Evolutionary conservation across 2,329 filamentous ascomycete genomes (phyloP).

Genomic region (Chaetomiaceae sp.): DNA sequence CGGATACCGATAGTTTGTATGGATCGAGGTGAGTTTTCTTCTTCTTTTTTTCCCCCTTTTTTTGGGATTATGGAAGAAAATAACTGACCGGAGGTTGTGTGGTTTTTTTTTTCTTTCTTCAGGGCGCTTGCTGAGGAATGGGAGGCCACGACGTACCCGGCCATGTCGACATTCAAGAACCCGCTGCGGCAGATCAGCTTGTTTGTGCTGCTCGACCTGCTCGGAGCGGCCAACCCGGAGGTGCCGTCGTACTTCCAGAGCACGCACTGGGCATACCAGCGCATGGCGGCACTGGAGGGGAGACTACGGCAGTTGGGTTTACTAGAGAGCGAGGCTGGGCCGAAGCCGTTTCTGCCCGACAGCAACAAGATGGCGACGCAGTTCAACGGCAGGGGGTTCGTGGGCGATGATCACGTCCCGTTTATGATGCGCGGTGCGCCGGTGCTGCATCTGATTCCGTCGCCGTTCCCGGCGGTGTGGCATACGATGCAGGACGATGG

Average conservation of each 20-base stretch:
- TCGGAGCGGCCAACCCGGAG: conserved; percentile 63
- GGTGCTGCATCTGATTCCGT: conserved; percentile 85
- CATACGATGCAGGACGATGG: conserved; percentile 80
- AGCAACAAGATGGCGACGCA: conserved; percentile 35
- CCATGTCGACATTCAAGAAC: conserved; percentile 64
- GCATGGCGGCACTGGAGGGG: conserved; percentile 68
- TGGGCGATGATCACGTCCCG: conserved; percentile 86
- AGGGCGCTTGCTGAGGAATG: conserved; percentile 67
- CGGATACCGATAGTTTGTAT: conserved; percentile 69
- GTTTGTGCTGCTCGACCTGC: conserved; percentile 86
- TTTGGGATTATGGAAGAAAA: too few species aligned
- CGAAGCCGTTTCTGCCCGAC: conserved; percentile 27
- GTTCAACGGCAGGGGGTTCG: conserved; percentile 37
- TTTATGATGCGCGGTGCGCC: conserved; percentile 85
- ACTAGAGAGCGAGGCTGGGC: conserved; percentile 51
- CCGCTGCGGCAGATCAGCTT: conserved; percentile 68
- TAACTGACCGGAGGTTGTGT: neutral
- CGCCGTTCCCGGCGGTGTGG: conserved; percentile 79
- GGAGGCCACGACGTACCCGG: conserved; percentile 62
- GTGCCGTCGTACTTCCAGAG: conserved; percentile 84
- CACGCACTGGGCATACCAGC: conserved; percentile 89
- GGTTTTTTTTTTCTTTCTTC: too few species aligned
- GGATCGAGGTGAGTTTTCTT: conserved; percentile 58
- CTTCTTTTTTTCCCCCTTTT: neutral
- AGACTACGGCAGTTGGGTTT: conserved; percentile 64